Evolutionary conservation across 2,329 filamentous ascomycete genomes (phyloP).

Genomic region (Coniella lustricola): DNA sequence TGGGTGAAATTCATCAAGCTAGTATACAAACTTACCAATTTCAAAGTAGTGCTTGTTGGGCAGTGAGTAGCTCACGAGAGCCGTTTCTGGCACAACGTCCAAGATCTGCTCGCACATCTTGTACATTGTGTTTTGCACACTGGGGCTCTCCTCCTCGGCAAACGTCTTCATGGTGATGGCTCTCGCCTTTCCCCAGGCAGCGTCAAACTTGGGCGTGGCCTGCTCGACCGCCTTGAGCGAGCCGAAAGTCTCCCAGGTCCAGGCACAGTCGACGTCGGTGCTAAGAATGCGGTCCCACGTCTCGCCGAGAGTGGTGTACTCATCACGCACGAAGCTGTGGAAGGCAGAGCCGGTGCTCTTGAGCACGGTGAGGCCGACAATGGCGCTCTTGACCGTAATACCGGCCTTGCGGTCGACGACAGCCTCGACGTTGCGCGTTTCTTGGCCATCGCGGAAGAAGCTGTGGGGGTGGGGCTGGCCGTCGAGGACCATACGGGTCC

Average conservation of each 20-base stretch:
- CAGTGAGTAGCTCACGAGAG: conserved; percentile 71
- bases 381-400: conserved; percentile 68
- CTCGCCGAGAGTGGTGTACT: conserved; percentile 85
- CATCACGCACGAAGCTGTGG: conserved; percentile 87
- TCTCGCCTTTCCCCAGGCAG: conserved; percentile 70
- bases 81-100: conserved; percentile 62
- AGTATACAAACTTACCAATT: conserved; percentile 60
- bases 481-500: conserved; percentile 82
- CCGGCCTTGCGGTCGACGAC: conserved; percentile 60
- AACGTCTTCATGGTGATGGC: conserved; percentile 87
- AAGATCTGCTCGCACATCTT: conserved; percentile 93
- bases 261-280: conserved; percentile 81
- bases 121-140: conserved; percentile 97
- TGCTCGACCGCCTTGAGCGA: conserved; percentile 60
- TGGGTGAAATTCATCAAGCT: neutral
- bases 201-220: conserved; percentile 62
- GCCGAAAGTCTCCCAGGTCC: conserved; percentile 74
- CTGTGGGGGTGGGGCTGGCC: conserved; percentile 91
- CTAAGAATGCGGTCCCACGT: conserved; percentile 93
- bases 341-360: conserved; percentile 97
- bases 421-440: conserved; percentile 78
- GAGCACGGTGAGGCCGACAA: conserved; percentile 77
- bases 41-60: conserved; percentile 99
- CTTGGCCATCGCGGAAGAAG: conserved; percentile 82
- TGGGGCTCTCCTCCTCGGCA: conserved; percentile 82